These are phyloP conservation scores for Talaromyces sp. DNA, from an alignment of 2,329 filamentous ascomycete species.

Conservation along the genomic window DNA sequence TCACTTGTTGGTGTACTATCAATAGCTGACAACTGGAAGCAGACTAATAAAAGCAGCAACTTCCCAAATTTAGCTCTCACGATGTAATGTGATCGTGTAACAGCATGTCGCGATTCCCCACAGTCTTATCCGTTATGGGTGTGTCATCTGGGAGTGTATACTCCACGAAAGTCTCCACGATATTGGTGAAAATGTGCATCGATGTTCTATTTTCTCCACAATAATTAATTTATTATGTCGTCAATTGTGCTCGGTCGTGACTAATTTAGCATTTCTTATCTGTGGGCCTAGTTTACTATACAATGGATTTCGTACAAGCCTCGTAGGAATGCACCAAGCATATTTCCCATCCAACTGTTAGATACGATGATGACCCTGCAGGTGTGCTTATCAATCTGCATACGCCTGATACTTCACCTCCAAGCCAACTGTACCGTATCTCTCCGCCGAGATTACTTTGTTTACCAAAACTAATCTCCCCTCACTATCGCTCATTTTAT, in stretches of 20 bases:
- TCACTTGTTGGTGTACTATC: no score
- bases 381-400: background rate
- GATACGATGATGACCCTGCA: background rate
- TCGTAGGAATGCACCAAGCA: background rate
- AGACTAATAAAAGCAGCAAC: no score
- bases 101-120: no score
- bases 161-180: no score
- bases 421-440: conserved; percentile 20
- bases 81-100: no score
- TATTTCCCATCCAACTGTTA: background rate
- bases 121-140: no score
- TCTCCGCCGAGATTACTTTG: conserved; percentile 20
- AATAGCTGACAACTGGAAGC: no score
- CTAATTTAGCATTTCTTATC: background rate
- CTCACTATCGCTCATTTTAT: conserved; percentile 24
- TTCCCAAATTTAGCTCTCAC: no score
- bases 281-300: background rate
- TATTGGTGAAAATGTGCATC: no score
- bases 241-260: background rate
- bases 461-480: conserved; percentile 25
- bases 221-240: background rate
- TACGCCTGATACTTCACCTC: conserved; percentile 22
- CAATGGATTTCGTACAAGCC: background rate
- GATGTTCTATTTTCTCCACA: no score
- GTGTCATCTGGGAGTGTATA: no score